Evolutionary conservation across 106 monocot species (phyloP), one percentile per base, ranked within the genome.

Genomic region (Ottelia alismoides): DNA sequence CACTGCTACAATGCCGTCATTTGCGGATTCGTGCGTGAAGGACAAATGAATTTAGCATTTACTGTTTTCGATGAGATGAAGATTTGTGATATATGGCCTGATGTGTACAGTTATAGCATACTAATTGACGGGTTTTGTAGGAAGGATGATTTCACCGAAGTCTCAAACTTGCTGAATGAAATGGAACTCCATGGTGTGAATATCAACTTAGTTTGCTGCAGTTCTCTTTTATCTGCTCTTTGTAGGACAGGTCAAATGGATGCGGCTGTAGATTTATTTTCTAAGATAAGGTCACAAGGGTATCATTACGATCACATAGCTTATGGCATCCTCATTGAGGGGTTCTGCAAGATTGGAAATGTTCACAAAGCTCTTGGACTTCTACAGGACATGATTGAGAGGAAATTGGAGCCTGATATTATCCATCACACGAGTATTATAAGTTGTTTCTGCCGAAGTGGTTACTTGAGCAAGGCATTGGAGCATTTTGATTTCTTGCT

Each of bases 1-100:
- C 57, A 59, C 25, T 64, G 56, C 20, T 72, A 44, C 52, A 72
- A 72, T 45, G 65, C 58, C 53, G 58, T 72, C 28, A 52, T 72
- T 28, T 56, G 28, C 25, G 65, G 65, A 5, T 65, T 65, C 52
- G 58, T 31, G 24, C 30, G 22, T 21, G 30, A 45, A 58, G 58
- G 63, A 10, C 27, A 53, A 19, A 22, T 58, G 51, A 3, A 11
- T 1, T 30, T 31, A 23, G 64, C 72, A 23, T 16, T 28, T 10
- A 28, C n/a, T 40, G 52, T 65, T 30, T 45, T 72, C 6, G 56
- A 58, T 22, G 51, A 52, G 32, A 58, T 65, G 50, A 52, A 52
- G 35, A n/a, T n/a, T n/a, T n/a, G n/a, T n/a, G n/a, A n/a, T n/a
- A n/a, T n/a, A n/a, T n/a, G n/a, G n/a, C 66, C 65, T 27, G 66